Base-by-base conservation (phyloP, 805 yeast species). In the Cyberlindnera meyerae region DNA sequence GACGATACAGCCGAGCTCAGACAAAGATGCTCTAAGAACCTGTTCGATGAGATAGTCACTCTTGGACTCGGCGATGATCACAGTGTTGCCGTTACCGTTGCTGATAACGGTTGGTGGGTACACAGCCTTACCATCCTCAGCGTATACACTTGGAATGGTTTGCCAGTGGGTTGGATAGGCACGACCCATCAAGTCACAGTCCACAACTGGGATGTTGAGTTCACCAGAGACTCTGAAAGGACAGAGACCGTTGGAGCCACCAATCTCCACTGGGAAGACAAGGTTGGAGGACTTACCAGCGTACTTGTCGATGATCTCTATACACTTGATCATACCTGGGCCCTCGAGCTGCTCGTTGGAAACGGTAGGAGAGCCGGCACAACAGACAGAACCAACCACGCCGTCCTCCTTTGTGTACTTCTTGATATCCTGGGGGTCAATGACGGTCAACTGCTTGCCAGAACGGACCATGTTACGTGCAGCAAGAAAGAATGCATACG, bases 91-190 rank as follows among this genome's bases (percentile, higher is more conserved):
- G 52, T 68, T 67, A 29, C 73, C 73, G 47, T 65, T 65, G 25
- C 63, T 52, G 18, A 60, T 44, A 3, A 55, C 51, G 8, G 58
- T 51, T 11, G 55, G 47, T 6, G 59, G 47, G 22, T 53, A 55
- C 41, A 47, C 58, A 6, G 51, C 34, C 18, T 31, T 29, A 25
- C 35, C 35, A 8, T 40, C 42, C 11, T 42, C 38, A 4, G 66
- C 18, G 53, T 41, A 31, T 14, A 47, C 48, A 15, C 39, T 43
- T 8, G 53, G 51, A 9, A 42, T 39, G 5, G 63, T 62, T 47
- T 69, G 73, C 55, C 62, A 64, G 25, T 54, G 59, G 2, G 70
- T 66, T 9, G 73, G 72, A 46, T 66, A 65, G 11, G 74, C 75
- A 45, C 75, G 55, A 6, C 75, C 75, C 75, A 69, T 70, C 31